phyloP scores from a whole-genome alignment of 805 yeast species.

The Kluyveromyces wickerhamii region DNA sequence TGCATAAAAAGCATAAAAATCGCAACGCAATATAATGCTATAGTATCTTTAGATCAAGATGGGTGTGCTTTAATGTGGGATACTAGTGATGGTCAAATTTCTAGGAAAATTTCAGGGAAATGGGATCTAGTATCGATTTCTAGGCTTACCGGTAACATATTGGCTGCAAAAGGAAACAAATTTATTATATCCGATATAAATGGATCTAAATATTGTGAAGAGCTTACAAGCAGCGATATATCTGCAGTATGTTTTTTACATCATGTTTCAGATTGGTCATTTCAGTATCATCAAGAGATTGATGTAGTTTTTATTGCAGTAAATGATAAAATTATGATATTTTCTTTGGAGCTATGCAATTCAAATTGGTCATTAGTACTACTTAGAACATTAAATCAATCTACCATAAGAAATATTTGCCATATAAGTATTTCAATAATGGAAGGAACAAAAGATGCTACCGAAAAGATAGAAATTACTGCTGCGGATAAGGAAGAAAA shows the following conservation, averaged over 20 bases:
- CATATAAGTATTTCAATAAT: too few relatives aligned
- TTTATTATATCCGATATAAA: conserved; percentile 41
- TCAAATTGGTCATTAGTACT: conserved; percentile 20
- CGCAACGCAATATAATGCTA: conserved; percentile 45
- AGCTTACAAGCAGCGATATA: conserved; percentile 18
- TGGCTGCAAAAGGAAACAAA: conserved; percentile 27
- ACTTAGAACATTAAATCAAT: too few relatives aligned
- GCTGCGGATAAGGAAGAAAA: conserved; percentile 2
- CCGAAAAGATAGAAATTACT: background rate
- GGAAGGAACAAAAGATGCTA: background rate
- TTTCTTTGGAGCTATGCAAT: conserved; percentile 19
- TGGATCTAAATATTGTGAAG: conserved; percentile 36
- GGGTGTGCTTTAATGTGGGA: conserved; percentile 66
- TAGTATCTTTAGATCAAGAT: conserved; percentile 44
- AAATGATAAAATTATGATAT: conserved; percentile 25
- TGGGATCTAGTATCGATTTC: conserved; percentile 38
- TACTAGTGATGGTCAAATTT: conserved; percentile 40
- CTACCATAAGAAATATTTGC: too few relatives aligned
- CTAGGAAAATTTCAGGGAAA: conserved; percentile 31
- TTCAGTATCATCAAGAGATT: conserved; percentile 30
- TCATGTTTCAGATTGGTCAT: conserved; percentile 8
- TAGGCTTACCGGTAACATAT: conserved; percentile 47
- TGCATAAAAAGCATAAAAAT: conserved; percentile 39
- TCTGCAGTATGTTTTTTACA: conserved; percentile 24
- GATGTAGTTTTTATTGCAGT: conserved; percentile 32